Conservation (phyloP, 202 grass and related monocot genomes). For the Brachypodium distachyon region DNA sequence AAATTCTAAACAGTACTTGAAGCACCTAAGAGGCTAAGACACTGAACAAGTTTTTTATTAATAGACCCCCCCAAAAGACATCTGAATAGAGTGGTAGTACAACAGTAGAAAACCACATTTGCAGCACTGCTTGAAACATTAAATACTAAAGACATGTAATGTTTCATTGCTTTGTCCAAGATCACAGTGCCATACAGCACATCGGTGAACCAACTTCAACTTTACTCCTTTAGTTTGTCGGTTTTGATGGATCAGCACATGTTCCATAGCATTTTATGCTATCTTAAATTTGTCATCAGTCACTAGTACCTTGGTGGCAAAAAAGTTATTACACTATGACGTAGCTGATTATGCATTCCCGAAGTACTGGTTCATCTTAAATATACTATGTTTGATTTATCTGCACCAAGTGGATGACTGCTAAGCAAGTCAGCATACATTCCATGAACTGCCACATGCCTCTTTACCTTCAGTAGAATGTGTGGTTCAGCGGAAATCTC, state of each 20-base stretch:
- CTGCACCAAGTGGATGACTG: conserved; percentile 15
- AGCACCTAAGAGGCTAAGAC: background rate
- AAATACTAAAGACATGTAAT: background rate
- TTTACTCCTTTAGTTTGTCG: conserved; percentile 5
- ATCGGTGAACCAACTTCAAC: conserved; percentile 1
- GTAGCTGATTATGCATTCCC: conserved; percentile 16
- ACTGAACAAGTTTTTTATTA: background rate
- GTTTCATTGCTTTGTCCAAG: conserved; percentile 18
- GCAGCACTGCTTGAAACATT: background rate
- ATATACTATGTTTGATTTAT: background rate
- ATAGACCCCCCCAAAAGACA: background rate
- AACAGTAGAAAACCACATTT: background rate
- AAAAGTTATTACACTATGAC: background rate
- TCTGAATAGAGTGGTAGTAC: background rate
- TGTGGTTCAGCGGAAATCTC: background rate
- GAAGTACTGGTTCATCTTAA: background rate
- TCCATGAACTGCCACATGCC: background rate
- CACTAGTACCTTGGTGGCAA: conserved; percentile 3
- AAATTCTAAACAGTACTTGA: background rate
- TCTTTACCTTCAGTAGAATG: background rate
- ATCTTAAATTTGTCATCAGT: background rate
- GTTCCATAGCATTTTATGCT: background rate
- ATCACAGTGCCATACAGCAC: background rate
- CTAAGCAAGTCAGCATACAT: conserved; percentile 6
- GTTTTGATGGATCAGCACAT: conserved; percentile 12